phyloP scores from a whole-genome alignment of 345 rosid species.

The Carallia brachiata region DNA sequence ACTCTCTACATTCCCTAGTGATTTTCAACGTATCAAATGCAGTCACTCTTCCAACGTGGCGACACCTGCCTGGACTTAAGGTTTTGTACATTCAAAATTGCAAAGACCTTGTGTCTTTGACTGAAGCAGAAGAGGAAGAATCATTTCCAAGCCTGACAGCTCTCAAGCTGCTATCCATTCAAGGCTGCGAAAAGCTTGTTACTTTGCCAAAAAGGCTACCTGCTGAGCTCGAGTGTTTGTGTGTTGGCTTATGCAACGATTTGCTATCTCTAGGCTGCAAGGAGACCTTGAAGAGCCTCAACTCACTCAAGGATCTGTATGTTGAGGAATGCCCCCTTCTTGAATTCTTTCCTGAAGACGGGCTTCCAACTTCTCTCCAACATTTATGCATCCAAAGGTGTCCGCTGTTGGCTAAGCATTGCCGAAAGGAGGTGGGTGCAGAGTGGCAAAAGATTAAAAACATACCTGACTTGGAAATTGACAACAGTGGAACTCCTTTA shows the following conservation, averaged over 20 bases:
- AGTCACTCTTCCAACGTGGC: conserved; percentile 21
- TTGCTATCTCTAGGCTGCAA: conserved; percentile 15
- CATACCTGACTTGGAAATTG: conserved; percentile 12
- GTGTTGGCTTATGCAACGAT: conserved; percentile 18
- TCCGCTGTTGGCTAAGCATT: background rate
- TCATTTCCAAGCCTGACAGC: conserved; percentile 20
- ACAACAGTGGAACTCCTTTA: background rate
- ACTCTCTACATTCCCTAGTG: conserved; percentile 16
- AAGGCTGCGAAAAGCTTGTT: conserved; percentile 23
- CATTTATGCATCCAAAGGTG: conserved; percentile 22
- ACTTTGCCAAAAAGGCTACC: conserved; percentile 20
- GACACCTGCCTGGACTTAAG: conserved; percentile 25
- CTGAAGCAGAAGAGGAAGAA: conserved; percentile 14
- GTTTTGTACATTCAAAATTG: conserved; percentile 23
- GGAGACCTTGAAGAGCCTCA: conserved; percentile 23
- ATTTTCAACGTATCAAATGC: conserved; percentile 21
- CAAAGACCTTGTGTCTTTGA: conserved; percentile 19
- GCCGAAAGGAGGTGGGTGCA: background rate
- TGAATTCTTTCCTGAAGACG: conserved; percentile 32
- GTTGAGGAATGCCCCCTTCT: conserved; percentile 31
- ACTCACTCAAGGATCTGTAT: conserved; percentile 26
- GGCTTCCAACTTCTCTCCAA: conserved; percentile 23
- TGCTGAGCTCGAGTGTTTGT: conserved; percentile 14
- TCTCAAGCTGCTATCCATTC: conserved; percentile 25
- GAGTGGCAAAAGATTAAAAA: conserved; percentile 6